Conservation (phyloP, 2,329 filamentous ascomycete genomes). For the Macrophomina pseudophaseolina region DNA sequence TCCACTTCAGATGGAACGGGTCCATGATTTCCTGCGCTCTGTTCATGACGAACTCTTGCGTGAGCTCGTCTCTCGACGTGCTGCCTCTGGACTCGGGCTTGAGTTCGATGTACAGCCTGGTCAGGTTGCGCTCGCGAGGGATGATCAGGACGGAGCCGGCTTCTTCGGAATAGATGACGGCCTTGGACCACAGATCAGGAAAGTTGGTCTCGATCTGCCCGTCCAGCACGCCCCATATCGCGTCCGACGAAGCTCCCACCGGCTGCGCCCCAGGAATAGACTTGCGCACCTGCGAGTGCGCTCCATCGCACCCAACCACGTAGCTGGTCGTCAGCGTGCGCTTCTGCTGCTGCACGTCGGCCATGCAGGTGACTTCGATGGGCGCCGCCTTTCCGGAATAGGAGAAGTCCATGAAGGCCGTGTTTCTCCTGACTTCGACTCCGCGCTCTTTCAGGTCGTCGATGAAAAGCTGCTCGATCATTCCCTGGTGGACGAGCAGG, state of each 20-base stretch:
- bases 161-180: slow-evolving; percentile 69
- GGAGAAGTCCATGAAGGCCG: slow-evolving; percentile 62
- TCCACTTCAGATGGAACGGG: slow-evolving; percentile 54
- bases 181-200: slow-evolving; percentile 77
- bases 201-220: slow-evolving; percentile 74
- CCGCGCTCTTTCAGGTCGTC: slow-evolving; percentile 70
- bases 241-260: slow-evolving; percentile 57
- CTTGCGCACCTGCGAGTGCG: slow-evolving; percentile 71
- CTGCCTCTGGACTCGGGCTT: slow-evolving; percentile 43
- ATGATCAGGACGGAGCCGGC: slow-evolving; percentile 75
- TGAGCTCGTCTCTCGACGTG: slow-evolving; percentile 42
- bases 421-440: slow-evolving; percentile 66
- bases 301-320: slow-evolving; percentile 74
- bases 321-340: slow-evolving; percentile 63
- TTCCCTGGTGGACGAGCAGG: slow-evolving; percentile 70
- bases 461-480: slow-evolving; percentile 74
- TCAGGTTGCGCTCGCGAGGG: slow-evolving; percentile 74
- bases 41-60: slow-evolving; percentile 73
- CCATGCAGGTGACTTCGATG: slow-evolving; percentile 50
- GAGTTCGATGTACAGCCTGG: slow-evolving; percentile 62
- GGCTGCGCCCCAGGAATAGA: slow-evolving; percentile 55
- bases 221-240: slow-evolving; percentile 75
- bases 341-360: slow-evolving; percentile 42
- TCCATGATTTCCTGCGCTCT: slow-evolving; percentile 58
- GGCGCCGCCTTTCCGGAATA: slow-evolving; percentile 44